Evolutionary conservation across 2,329 filamentous ascomycete genomes (phyloP), one percentile per base, ranked within the genome.

Genomic region (Akanthomyces muscarius): DNA sequence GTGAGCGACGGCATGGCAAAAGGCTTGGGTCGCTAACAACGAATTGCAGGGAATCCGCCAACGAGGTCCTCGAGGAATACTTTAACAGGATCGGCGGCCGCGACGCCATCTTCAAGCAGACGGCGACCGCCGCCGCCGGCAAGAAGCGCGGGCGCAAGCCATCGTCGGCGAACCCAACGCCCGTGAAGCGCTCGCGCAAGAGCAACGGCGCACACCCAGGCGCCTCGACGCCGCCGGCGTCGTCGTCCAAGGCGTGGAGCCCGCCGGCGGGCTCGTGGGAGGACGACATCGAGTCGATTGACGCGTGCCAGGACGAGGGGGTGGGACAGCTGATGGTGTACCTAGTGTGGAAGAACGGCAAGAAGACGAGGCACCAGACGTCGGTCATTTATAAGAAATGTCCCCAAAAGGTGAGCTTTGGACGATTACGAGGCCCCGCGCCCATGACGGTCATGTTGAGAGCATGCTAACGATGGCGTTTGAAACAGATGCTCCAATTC

Each of bases 211-310:
- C 78, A 56, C 80, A 87, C 66, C 83, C 83, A 0, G 72, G 69
- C 2, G 78, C 80, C 2, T 71, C 77, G 16, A 80, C 81, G 10
- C 79, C 84, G 0, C 79, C 84, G 0, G 82, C 85, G 0, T 75
- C 75, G 0, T 75, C 75, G 1, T 78, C 71, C 2, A 77, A 76
- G 61, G 75, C 75, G 61, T 92, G 89, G 84, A 83, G 82, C 63
- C 88, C 89, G 2, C 91, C 91, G 0, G 80, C 83, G 2, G 90
- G 90, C 8, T 87, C 83, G 38, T 95, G 91, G 91, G 91, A 95
- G 67, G 85, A 91, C 13, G 81, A 90, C 2, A 85, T 94, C 28
- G 80, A 83, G 23, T 79, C 80, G 1, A 87, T 95, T 38, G 89
- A 92, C 67, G 89, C 88, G 0, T 89, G 89, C 63, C 85, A 91